A percentile compares a stretch with the other conserved stretches of the same genome.
These are phyloP conservation scores for Penicillium italicum DNA, from an alignment of 2,329 filamentous ascomycete species.

Conservation along the genomic window DNA sequence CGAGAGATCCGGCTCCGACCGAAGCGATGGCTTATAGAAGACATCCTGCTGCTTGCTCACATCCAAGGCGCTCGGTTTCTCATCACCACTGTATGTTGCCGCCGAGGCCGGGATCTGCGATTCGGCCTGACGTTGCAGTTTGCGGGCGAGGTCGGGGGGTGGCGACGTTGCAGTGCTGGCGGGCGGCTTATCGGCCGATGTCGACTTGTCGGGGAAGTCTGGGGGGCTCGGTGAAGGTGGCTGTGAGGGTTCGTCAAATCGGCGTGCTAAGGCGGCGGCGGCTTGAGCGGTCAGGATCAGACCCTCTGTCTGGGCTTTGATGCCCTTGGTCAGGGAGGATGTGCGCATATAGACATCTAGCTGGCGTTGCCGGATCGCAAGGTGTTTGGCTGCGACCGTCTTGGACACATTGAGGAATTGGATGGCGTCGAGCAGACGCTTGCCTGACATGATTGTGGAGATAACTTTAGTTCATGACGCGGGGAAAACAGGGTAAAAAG, in stretches of 20 bases:
- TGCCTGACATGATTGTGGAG: constrained; percentile 48
- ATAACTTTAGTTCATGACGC: constrained; percentile 21
- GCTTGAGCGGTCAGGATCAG: constrained; percentile 60
- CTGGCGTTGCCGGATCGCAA: constrained; percentile 58
- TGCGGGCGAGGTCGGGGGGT: constrained; percentile 44
- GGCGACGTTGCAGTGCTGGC: constrained; percentile 16
- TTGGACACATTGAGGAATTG: constrained; percentile 67
- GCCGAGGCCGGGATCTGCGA: constrained; percentile 51
- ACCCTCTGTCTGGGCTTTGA: constrained; percentile 60
- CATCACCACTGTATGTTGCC: constrained; percentile 42
- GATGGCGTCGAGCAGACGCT: constrained; percentile 67
- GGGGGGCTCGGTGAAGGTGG: constrained; percentile 26
- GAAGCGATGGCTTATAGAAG: constrained; percentile 52
- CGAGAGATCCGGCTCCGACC: constrained; percentile 48
- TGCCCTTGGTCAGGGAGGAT: constrained; percentile 60
- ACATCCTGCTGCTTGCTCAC: constrained; percentile 56
- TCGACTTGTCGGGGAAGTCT: constrained; percentile 21
- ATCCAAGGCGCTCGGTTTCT: constrained; percentile 30
- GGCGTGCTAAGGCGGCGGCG: constrained; percentile 56
- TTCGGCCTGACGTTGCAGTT: constrained; percentile 49
- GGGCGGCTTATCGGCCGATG: constrained; percentile 25
- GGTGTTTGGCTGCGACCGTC: constrained; percentile 62
- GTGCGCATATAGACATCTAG: constrained; percentile 62
- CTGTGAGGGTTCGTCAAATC: constrained; percentile 51
- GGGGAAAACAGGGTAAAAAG: constrained; percentile 12